Base-by-base conservation (phyloP, 2,329 filamentous ascomycete species). In the Penicillium sp. region DNA sequence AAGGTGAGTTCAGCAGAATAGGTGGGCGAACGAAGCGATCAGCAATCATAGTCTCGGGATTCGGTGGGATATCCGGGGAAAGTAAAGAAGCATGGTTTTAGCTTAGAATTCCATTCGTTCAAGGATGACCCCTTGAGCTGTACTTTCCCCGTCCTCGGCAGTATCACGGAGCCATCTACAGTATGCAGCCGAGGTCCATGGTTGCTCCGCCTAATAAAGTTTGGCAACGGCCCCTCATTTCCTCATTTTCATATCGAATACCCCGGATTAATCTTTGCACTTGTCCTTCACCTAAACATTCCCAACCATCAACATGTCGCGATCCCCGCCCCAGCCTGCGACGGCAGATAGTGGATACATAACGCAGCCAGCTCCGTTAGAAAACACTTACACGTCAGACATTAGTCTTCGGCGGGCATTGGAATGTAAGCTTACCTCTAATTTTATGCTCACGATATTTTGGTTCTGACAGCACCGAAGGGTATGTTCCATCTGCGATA, bases 301-400 rank as follows among this genome's bases (percentile, higher is more conserved):
- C 6, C 9, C 6, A 41, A 14, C 29, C 14, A 22, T 6, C 49
- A 46, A 2, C 6, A 65, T 63, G 63, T 35, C 60, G 6, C 37
- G 53, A 5, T 49, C 45, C 11, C 14, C 46, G 23, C 27, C 45
- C 1, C 45, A 58, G 31, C 62, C 63, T 18, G 76, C 76, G 18
- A 74, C 71, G 22, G 71, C 73, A 23, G 72, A 73, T 29, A 64
- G 55, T 9, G 83, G 84, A 56, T 85, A 85, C 70, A 83, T 86
- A 60, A 84, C 85, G 61, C 69, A 77, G 37, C 72, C 78, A 4
- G 81, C 80, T 2, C 73, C 77, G 9, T 67, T 86, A 44, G 73
- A 69, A 14, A 86, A 86, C 60, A 83, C 85, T 55, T 84, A 82
- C 55, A 69, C 80, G 42, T 81, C 85, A 33, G 84, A 86, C 67